Base-by-base conservation (phyloP, 2,329 filamentous ascomycete genomes). In the Coleophoma cylindrospora region DNA sequence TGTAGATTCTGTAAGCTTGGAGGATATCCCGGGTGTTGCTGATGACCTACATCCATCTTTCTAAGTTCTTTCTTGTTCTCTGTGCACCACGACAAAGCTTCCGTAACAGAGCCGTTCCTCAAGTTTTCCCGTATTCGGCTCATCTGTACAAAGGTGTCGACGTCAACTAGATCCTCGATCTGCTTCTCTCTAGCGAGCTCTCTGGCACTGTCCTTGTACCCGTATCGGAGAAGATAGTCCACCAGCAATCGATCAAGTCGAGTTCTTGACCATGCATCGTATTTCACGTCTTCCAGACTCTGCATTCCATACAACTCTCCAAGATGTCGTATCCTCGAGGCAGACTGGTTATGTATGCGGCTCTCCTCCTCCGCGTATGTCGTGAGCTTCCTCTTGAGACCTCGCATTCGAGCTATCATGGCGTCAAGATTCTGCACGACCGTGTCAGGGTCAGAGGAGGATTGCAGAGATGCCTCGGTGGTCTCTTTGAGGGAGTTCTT, bases 1-100 rank as follows among this genome's bases (percentile, higher is more conserved):
- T 90, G 59, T 12, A 10, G 32, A 50, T 46, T 49, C 41, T 52
- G 54, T 48, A 57, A 37, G 36, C 34, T 10, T 9, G n/a, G 7
- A 38, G 3, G 6, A 40, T 22, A n/a, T 43, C 14, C 13, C 11
- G 34, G 6, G 8, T 32, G 49, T 33, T 45, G 32, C 22, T 33
- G 43, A 37, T 12, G 19, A 65, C 81, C 54, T 67, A 89, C 87
- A 67, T 89, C 86, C 69, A 89, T 86, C 75, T 94, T 95, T 64
- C 91, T 88, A 52, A 99, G 72, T 55, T 91, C 87, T 62, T 92
- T 91, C 69, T 95, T 94, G 68, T 96, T 96, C 62, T 97, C 92
- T 14, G 77, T 81, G 66, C 94, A 96, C 94, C 94, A 99, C 12
- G 83, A 80, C 49, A 99, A 69, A 19, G 91, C 91, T 61, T 95